Conservation (phyloP, 441 rosid genomes). For the Gossypium gossypioides region DNA sequence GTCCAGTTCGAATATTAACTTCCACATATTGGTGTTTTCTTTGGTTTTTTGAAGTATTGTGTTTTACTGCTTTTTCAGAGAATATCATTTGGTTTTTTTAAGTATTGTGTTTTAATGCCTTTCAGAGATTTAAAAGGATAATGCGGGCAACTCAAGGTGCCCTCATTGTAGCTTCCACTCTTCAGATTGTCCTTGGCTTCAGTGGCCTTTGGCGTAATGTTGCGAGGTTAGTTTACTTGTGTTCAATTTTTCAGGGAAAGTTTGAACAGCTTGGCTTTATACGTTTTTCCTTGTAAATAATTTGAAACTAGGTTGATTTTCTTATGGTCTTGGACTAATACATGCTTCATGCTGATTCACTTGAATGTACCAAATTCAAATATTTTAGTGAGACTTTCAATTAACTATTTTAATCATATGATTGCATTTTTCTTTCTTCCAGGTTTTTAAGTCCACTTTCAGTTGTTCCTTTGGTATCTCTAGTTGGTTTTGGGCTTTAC, state of each 20-base stretch:
- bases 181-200: constrained; percentile 90
- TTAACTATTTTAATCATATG: background rate
- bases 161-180: constrained; percentile 82
- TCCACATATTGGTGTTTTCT: background rate
- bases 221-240: constrained; percentile 42
- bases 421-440: constrained; percentile 19
- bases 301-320: background rate
- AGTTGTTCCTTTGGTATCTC: constrained; percentile 71
- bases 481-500: constrained; percentile 83
- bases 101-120: constrained; percentile 9
- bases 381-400: background rate
- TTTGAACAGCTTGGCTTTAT: background rate
- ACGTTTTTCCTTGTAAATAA: background rate
- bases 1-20: background rate
- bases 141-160: constrained; percentile 95
- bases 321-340: background rate
- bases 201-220: constrained; percentile 98
- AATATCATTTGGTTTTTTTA: constrained; percentile 22
- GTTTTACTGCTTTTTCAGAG: constrained; percentile 38
- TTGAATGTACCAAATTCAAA: background rate
- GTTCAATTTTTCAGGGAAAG: background rate
- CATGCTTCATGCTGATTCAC: background rate
- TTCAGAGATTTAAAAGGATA: constrained; percentile 66
- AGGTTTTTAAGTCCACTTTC: constrained; percentile 91
- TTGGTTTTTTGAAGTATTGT: background rate